Conservation (phyloP, 225 moss, liverwort and hornwort genomes). For the Pseudisothecium myosuroides region DNA sequence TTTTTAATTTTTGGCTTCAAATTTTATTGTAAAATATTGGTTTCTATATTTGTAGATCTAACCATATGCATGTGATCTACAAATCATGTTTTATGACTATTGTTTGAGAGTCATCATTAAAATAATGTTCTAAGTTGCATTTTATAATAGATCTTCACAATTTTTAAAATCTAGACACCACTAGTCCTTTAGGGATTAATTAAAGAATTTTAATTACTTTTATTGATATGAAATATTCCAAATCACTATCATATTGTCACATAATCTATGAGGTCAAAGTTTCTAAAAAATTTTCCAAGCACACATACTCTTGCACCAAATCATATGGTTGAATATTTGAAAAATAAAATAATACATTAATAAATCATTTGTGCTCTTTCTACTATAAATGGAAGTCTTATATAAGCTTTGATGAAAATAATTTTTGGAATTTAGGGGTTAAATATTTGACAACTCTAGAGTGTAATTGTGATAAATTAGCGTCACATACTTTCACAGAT, state of each 20-base stretch:
- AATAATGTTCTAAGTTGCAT: too few relatives aligned
- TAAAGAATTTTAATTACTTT: background rate
- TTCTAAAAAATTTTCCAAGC: background rate
- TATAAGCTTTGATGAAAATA: background rate
- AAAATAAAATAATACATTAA: too few relatives aligned
- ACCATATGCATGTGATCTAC: too few relatives aligned
- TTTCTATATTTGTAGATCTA: too few relatives aligned
- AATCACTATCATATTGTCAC: background rate
- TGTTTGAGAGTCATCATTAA: too few relatives aligned
- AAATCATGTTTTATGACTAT: too few relatives aligned
- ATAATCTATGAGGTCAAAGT: background rate
- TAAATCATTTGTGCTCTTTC: background rate
- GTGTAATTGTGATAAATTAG: background rate
- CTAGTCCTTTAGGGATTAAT: too few relatives aligned
- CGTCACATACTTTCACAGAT: accelerated
- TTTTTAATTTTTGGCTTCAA: too few relatives aligned
- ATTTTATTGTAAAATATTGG: too few relatives aligned
- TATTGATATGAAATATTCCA: background rate
- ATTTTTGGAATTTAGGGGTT: background rate
- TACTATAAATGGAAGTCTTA: background rate
- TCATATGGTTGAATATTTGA: background rate
- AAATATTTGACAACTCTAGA: background rate
- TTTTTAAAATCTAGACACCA: too few relatives aligned
- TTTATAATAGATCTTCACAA: too few relatives aligned
- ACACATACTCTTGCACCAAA: background rate